Base-by-base conservation (phyloP, 2,329 filamentous ascomycete genomes). In the Monosporascus sp. region DNA sequence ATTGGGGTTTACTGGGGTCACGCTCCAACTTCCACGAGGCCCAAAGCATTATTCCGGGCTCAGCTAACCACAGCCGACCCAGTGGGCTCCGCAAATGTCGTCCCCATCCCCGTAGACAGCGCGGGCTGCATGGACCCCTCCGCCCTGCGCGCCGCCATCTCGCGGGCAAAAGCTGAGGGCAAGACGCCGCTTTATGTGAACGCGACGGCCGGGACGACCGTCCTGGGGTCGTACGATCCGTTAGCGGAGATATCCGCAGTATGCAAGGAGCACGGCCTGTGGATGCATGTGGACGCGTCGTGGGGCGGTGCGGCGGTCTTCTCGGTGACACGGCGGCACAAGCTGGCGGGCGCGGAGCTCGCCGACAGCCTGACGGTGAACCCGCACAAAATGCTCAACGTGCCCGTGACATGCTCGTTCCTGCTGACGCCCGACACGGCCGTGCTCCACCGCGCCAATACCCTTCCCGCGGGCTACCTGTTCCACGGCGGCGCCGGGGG, bases 301-400 rank as follows among this genome's bases (percentile, higher is more conserved):
- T 97, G 92, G 93, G 94, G 94, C 59, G 93, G 91, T 0, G 81
- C 86, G 1, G 90, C 89, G 54, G 79, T 89, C 59, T 97, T 97
- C 72, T 88, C 85, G 0, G 63, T 77, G n/a, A 73, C 73, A 53
- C 86, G 88, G 44, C 75, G 74, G 46, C 65, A 68, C 57, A 89
- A 90, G 66, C 74, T 97, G 9, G 69, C 74, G 1, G 93, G 93
- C 15, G 76, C 81, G 2, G 79, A 91, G 45, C 78, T 87, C 41
- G 94, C 92, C 9, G 81, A 97, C 70, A 90, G 85, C 15, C 76
- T 97, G 39, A 90, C 91, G 2, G 82, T 96, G 51, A 97, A 96
- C 70, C 92, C 94, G 53, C 94, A 99, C 74, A 97, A 97, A 74
- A 97, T 97, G 94, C 81, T 97, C 67, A 90, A 90, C 54, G 89